Evolutionary conservation across 2,329 filamentous ascomycete species (phyloP).

Genomic region (Arthroderma sp.): DNA sequence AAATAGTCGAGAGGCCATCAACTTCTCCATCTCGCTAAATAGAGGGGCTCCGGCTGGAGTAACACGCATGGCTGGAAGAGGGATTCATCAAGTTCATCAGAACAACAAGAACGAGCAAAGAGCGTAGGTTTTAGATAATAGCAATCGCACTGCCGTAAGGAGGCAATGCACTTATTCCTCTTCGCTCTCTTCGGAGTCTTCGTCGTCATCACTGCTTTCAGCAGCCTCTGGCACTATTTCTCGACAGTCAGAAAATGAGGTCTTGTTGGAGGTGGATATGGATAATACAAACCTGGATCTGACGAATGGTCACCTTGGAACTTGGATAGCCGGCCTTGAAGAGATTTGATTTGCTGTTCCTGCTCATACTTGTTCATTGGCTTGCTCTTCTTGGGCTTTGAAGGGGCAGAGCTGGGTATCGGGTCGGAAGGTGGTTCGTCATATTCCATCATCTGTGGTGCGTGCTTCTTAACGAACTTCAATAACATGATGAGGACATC

Average conservation of each 20-base stretch:
- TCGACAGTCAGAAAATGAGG: too few relatives aligned
- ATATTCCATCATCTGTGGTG: constrained; percentile 29
- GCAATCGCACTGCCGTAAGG: not conserved
- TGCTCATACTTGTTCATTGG: constrained; percentile 40
- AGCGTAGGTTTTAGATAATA: not conserved
- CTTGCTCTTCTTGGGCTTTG: constrained; percentile 39
- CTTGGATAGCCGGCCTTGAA: constrained; percentile 33
- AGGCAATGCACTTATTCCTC: constrained; percentile 27
- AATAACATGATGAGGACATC: constrained; percentile 33
- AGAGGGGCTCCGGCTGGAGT: not conserved
- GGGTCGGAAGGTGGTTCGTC: constrained; percentile 26
- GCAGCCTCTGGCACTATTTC: constrained; percentile 16
- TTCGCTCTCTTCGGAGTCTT: constrained; percentile 37
- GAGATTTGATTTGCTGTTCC: constrained; percentile 37
- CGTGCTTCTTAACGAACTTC: constrained; percentile 36
- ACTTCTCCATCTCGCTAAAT: not conserved
- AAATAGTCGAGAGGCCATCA: not conserved
- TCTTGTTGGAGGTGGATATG: too few relatives aligned
- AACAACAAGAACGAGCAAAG: not conserved
- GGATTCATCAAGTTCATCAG: not conserved
- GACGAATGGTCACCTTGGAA: constrained; percentile 33
- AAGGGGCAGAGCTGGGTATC: constrained; percentile 20
- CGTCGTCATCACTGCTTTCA: constrained; percentile 36
- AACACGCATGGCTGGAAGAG: too few relatives aligned
- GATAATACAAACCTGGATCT: constrained; percentile 26